phyloP scores from a whole-genome alignment of 306 rosid genomes.

The Ormosia emarginata region DNA sequence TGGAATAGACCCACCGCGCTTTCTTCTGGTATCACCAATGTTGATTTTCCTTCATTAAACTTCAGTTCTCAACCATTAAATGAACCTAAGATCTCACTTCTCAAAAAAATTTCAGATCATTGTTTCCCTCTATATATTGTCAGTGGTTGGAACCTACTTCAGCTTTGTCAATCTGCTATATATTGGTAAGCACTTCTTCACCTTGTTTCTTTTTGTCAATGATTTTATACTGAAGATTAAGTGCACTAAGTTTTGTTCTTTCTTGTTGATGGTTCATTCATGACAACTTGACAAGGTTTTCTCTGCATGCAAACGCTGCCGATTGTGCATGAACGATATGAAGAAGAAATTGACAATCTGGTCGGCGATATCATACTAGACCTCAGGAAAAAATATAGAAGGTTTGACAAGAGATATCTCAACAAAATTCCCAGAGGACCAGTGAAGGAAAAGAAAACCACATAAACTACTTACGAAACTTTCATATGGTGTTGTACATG shows the following conservation, averaged over 20 bases:
- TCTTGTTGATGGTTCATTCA: constrained; percentile 17
- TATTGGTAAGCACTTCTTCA: constrained; percentile 45
- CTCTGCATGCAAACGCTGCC: constrained; percentile 60
- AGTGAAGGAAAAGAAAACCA: constrained; percentile 54
- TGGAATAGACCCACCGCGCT: constrained; percentile 58
- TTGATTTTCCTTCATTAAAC: not conserved
- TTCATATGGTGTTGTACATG: not conserved
- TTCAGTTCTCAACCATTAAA: not conserved
- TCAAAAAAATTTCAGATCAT: constrained; percentile 50
- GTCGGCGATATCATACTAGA: constrained; percentile 32
- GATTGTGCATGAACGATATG: constrained; percentile 56
- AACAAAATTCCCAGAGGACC: constrained; percentile 83
- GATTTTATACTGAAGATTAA: not conserved
- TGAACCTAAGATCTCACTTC: not conserved
- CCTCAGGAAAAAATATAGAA: constrained; percentile 43
- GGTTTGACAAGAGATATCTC: constrained; percentile 53
- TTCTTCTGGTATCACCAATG: constrained; percentile 57
- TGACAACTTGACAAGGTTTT: constrained; percentile 47
- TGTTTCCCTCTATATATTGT: constrained; percentile 49
- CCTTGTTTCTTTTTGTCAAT: not conserved
- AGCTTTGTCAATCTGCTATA: constrained; percentile 67
- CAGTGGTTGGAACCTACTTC: constrained; percentile 68
- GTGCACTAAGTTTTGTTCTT: not conserved
- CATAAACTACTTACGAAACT: constrained; percentile 26
- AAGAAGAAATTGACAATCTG: constrained; percentile 51